phyloP scores from a whole-genome alignment of 129 eudicot genomes.

The Centella asiatica region DNA sequence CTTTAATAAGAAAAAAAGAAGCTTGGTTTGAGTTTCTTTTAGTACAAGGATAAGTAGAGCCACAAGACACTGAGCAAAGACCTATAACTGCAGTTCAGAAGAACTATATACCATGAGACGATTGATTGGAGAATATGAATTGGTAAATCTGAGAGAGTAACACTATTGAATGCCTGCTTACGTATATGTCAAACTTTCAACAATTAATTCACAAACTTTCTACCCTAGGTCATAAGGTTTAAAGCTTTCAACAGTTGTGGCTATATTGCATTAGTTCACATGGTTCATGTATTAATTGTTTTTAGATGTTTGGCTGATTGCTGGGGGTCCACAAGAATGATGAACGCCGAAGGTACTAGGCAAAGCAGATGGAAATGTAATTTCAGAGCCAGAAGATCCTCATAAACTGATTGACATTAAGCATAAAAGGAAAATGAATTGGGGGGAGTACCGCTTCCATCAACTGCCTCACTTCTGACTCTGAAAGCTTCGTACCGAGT shows the following conservation, averaged over 20 bases:
- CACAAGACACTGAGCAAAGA: background rate
- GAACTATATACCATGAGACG: background rate
- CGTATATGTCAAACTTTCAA: background rate
- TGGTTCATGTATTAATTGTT: background rate
- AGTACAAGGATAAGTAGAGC: background rate
- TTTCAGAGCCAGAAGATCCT: background rate
- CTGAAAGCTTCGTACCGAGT: slow-evolving; percentile 90
- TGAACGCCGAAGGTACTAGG: background rate
- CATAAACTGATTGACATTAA: background rate
- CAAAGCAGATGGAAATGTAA: background rate
- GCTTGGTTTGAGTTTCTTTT: background rate
- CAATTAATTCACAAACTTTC: background rate
- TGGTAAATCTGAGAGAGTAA: background rate
- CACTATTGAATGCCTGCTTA: background rate
- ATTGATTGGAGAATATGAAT: background rate
- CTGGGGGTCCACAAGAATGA: background rate
- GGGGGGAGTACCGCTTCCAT: slow-evolving; percentile 77
- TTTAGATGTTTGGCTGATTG: background rate
- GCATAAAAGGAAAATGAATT: slow-evolving; percentile 3
- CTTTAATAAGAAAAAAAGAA: no score
- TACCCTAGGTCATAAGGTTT: background rate
- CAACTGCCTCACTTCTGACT: slow-evolving; percentile 79
- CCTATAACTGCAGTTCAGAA: background rate
- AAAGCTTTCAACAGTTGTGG: background rate
- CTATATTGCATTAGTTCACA: background rate